Base-by-base conservation (phyloP, 352 stramenopile genomes). In the Globisporangium solare region DNA sequence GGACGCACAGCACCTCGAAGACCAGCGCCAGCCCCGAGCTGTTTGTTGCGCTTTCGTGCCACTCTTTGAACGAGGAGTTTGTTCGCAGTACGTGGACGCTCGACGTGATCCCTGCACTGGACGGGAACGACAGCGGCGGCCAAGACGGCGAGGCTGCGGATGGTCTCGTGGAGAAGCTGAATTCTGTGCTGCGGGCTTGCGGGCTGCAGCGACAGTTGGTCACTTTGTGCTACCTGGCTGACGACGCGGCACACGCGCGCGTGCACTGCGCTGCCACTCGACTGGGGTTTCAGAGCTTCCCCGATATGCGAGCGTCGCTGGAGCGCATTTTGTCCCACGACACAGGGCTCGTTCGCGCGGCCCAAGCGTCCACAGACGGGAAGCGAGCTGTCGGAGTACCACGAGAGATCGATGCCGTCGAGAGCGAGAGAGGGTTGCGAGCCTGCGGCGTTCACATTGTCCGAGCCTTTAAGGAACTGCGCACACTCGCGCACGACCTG, bases 11-110 rank as follows among this genome's bases (percentile, higher is more conserved):
- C 4, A 40, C 47, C 10, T 40, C 37, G 13, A 8, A 40, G 8
- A 46, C 50, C 1, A 48, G 35, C 6, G 43, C 15, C 8, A 13
- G 46, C 10, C 50, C 37, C 49, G 63, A 55, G 47, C n/a, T 20
- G 15, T 70, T 60, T 27, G 15, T 68, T 6, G 63, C 45, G 47
- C 35, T 74, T n/a, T 43, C 31, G 2, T 79, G 70, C 35, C 55
- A 60, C 39, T 63, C 60, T 15, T 49, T 82, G 27, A 73, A 39
- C 32, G 64, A 70, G 6, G 58, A 75, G 10, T 82, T 82, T 39
- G 35, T 35, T 17, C 45, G 39, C 21, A 56, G 64, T 21, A 63
- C 60, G 4, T 62, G 46, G 20, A 59, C 66, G 42, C 52, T 82
- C 5, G 73, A 75, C 8, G 68, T 73, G 12, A 13, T 74, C 10